Conservation (phyloP, 1,139 yeast genomes). For the Candida sanyaensis region DNA sequence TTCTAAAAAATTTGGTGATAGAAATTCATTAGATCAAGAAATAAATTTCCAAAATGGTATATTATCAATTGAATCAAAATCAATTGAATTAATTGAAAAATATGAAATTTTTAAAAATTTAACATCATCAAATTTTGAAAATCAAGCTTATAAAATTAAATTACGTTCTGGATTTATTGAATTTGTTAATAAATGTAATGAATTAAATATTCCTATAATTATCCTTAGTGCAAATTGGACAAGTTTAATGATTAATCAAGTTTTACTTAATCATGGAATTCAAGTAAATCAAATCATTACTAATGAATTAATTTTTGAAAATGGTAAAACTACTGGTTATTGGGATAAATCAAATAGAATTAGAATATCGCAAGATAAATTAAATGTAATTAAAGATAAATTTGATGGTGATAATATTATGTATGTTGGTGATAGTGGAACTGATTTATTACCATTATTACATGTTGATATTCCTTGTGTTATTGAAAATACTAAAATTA, state of each 20-base stretch:
- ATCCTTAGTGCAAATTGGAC: constrained; percentile 73
- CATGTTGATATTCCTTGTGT: constrained; percentile 53
- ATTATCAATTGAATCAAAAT: constrained; percentile 49
- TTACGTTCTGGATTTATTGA: constrained; percentile 47
- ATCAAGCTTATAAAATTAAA: constrained; percentile 37
- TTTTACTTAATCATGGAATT: constrained; percentile 34
- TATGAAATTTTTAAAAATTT: constrained; percentile 49
- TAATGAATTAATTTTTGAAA: constrained; percentile 52
- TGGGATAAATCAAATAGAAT: constrained; percentile 26
- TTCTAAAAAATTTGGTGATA: constrained; percentile 21
- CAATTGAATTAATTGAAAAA: constrained; percentile 47
- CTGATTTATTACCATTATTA: constrained; percentile 59
- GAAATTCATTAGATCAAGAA: constrained; percentile 32
- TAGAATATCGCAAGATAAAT: constrained; percentile 63
- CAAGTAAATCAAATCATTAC: constrained; percentile 28
- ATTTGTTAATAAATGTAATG: constrained; percentile 28
- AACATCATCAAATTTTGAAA: constrained; percentile 26
- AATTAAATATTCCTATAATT: constrained; percentile 34
- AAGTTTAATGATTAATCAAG: constrained; percentile 46
- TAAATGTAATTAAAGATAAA: constrained; percentile 21
- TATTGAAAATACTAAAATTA: constrained; percentile 30
- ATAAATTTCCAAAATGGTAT: constrained; percentile 46
- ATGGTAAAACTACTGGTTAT: constrained; percentile 39
- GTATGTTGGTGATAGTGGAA: constrained; percentile 68
- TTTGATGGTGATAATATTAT: constrained; percentile 19